These are phyloP conservation scores for Umbelopsis sp. DNA, from an alignment of 371 early-diverging fungal species.

Conservation along the genomic window DNA sequence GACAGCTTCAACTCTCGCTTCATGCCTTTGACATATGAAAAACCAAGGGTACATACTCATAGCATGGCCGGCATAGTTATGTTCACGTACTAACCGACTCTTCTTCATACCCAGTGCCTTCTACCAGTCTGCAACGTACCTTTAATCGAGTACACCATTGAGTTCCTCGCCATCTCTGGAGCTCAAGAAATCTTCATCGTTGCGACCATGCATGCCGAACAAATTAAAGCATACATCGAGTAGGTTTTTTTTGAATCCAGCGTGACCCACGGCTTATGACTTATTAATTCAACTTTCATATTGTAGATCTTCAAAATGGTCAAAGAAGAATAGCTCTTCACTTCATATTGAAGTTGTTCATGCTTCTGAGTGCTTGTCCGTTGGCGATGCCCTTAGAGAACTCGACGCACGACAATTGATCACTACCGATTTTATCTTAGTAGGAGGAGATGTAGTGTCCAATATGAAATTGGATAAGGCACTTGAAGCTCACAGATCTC, in stretches of 20 bases:
- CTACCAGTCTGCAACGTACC: slow-evolving; percentile 94
- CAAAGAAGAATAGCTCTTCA: slow-evolving; percentile 51
- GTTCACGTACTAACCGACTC: slow-evolving; percentile 1
- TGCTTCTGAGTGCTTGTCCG: slow-evolving; percentile 78
- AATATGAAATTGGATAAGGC: slow-evolving; percentile 82
- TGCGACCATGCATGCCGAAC: slow-evolving; percentile 82
- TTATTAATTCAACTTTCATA: background rate
- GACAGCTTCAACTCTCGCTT: slow-evolving; percentile 91
- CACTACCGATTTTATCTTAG: slow-evolving; percentile 88
- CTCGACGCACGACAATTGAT: slow-evolving; percentile 84
- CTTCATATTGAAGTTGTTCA: slow-evolving; percentile 76
- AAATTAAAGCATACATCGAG: slow-evolving; percentile 84
- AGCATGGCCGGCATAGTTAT: slow-evolving; percentile 4
- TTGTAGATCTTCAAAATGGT: slow-evolving; percentile 11
- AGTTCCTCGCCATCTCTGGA: slow-evolving; percentile 83
- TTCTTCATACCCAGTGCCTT: slow-evolving; percentile 68
- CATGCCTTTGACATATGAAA: slow-evolving; percentile 85
- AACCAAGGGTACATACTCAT: slow-evolving; percentile 72
- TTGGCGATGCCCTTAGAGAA: slow-evolving; percentile 94
- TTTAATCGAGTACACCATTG: slow-evolving; percentile 92
- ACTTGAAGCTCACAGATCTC: slow-evolving; percentile 78
- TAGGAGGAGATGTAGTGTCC: slow-evolving; percentile 88
- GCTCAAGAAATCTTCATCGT: slow-evolving; percentile 88
- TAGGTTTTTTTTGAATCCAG: slow-evolving; percentile 33
- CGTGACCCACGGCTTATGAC: background rate